Evolutionary conservation across 2,329 filamentous ascomycete genomes (phyloP), one percentile per base, ranked within the genome.

Genomic region (Fusarium dimerum): DNA sequence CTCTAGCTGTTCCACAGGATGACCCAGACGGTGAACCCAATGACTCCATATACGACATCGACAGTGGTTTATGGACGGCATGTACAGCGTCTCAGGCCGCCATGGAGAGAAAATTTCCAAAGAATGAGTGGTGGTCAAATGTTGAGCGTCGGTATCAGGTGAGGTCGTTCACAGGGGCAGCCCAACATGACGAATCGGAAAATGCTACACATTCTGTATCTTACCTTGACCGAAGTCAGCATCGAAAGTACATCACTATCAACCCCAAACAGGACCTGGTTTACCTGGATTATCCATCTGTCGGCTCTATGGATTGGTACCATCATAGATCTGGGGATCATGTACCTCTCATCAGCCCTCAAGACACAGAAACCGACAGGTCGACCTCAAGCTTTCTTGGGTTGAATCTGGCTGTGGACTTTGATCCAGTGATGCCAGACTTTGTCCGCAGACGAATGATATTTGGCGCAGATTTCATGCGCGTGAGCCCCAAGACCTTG

Each of bases 81-180:
- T 48, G 57, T 6, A 46, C 43, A 12, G 50, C 47, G 2, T 60
- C 57, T 7, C 57, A 54, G 5, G 44, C 29, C 3, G 57, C 57
- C 1, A 55, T 60, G 42, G 48, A 60, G 8, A 32, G 20, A 11
- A 16, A 15, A 0, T 60, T 60, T n/a, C 8, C 1, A 0, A 57
- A 10, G 16, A 60, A 60, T 16, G 54, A 60, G 29, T 60, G 57
- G 57, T 60, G 57, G 54, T 60, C 57, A 3, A 18, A 43, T 3
- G 1, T 45, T 2, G 30, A 47, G 8, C 34, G 39, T 1, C 39
- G 45, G 0, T 40, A 38, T 11, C 49, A 52, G 3, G 48, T 56
- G 17, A 45, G 41, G n/a, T 46, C 38, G 15, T 39, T 36, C 7
- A 43, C 48, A 2, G 9, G n/a, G 2, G 18, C 38, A 2, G 41